phyloP scores from a whole-genome alignment of 371 early-diverging fungal genomes.

The Parasitella parasitica region DNA sequence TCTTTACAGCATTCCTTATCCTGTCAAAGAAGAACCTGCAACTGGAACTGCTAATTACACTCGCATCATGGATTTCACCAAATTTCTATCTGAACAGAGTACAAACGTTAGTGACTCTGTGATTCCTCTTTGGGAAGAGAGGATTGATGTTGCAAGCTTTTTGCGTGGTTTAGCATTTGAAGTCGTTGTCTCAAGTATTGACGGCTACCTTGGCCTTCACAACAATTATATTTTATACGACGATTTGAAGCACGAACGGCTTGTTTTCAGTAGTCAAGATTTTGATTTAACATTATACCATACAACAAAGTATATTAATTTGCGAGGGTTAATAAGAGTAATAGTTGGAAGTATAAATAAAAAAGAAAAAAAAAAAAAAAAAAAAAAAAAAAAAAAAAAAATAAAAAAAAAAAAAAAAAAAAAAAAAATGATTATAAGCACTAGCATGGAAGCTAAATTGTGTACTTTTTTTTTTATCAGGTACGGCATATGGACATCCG shows the following conservation, averaged over 20 bases:
- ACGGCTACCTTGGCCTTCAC: constrained; percentile 26
- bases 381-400: no score
- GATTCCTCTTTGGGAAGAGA: constrained; percentile 13
- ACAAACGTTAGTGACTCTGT: constrained; percentile 3
- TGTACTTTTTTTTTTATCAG: background rate
- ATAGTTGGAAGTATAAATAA: no score
- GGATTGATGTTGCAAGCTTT: constrained; percentile 12
- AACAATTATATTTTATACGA: constrained; percentile 39
- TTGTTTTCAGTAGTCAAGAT: constrained; percentile 30
- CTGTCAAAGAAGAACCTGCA: constrained; percentile 4
- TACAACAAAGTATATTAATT: no score
- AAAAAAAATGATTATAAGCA: no score
- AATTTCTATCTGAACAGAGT: constrained; percentile 11
- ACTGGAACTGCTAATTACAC: constrained; percentile 5
- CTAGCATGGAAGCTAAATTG: constrained; percentile 16
- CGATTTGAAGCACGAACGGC: constrained; percentile 1
- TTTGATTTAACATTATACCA: constrained; percentile 32
- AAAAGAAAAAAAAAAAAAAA: no score
- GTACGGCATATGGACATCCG: background rate
- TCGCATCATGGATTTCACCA: constrained; percentile 16
- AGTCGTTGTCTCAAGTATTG: constrained; percentile 11
- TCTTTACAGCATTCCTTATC: constrained; percentile 12
- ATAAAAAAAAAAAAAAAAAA: no score
- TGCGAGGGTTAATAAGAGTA: no score
- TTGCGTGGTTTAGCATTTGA: constrained; percentile 18